Percentiles rank a stretch among this genome's conserved stretches.
Evolutionary conservation across 225 moss, liverwort and hornwort species (phyloP).

Genomic region (Physcomitrium patens): DNA sequence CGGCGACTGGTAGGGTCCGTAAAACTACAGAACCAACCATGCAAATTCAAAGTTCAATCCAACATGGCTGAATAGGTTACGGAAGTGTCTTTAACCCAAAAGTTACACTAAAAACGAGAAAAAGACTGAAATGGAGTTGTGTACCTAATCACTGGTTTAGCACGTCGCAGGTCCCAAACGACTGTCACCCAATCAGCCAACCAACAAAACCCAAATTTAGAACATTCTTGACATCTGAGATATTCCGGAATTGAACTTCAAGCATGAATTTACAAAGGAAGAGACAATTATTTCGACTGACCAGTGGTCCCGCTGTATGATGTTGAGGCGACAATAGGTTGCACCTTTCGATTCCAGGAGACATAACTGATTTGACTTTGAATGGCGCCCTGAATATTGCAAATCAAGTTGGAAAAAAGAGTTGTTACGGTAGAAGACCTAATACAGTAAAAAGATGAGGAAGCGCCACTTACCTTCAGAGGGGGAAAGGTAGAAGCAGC

Average conservation of each 20-base stretch:
- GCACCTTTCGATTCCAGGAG: conserved; percentile 98
- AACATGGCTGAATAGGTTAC: not conserved
- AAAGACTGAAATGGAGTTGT: not conserved
- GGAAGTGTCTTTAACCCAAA: not conserved
- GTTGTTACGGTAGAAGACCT: conserved; percentile 15
- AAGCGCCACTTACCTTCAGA: conserved; percentile 56
- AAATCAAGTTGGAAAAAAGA: conserved; percentile 15
- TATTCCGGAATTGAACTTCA: not conserved
- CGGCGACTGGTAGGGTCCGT: conserved; percentile 89
- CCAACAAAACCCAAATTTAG: conserved; percentile 25
- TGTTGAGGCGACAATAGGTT: conserved; percentile 84
- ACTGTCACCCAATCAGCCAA: conserved; percentile 53
- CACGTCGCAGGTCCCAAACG: conserved; percentile 94
- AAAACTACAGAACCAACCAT: conserved; percentile 63
- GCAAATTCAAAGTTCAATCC: conserved; percentile 6
- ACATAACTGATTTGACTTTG: conserved; percentile 85
- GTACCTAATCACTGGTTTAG: conserved; percentile 89
- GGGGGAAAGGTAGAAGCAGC: conserved; percentile 72
- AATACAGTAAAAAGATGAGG: not conserved
- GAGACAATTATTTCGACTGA: conserved; percentile 34
- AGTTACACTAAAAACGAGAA: not conserved
- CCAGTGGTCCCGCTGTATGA: conserved; percentile 90
- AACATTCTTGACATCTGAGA: not conserved
- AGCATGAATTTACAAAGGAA: not conserved
- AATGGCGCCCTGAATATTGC: conserved; percentile 49